Base-by-base conservation (phyloP, 768 basidiomycete genomes). In the Kwoniella europaea region DNA sequence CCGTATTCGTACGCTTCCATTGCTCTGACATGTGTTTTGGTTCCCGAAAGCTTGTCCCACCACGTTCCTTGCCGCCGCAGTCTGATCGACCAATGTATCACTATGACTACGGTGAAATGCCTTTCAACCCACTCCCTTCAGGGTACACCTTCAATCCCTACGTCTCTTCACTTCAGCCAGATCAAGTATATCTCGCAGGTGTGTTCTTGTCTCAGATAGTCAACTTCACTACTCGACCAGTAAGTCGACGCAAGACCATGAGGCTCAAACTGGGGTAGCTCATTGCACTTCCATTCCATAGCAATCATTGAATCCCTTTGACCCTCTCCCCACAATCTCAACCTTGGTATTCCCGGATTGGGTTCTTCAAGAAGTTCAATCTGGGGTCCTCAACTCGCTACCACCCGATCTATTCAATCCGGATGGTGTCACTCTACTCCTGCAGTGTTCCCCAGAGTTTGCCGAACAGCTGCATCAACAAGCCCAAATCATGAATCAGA, bases 71-170 rank as follows among this genome's bases (percentile, higher is more conserved):
- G 18, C 43, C 35, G 18, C 42, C 42, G 42, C 20, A n/a, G 22
- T 41, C 43, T 27, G 16, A 18, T n/a, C 42, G 35, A 7, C 41
- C 42, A 7, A 4, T 22, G 7, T 27, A 22, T 44, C 41, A 61
- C 16, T 61, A 61, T 44, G 59, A 61, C 15, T 61, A 61, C 4
- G 42, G 59, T 35, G 59, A 61, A 13, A 61, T 61, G 59, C 59
- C 59, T 61, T 61, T 41, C 1, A 29, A 1, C 1, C 41, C 42
- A 18, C n/a, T 61, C 7, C 59, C 59, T 9, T 18, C 10, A 7
- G 59, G 59, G 12, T 61, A 43, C 27, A 61, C 15, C 18, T 61
- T 61, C 22, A 35, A 61, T 22, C 59, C 59, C 18, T 61, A 61
- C 42, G 18, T 18, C 59, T 61, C 59, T 1, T 20, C 18, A n/a